Evolutionary conservation across 805 yeast genomes (phyloP), one percentile per base, ranked within the genome.

Genomic region (Candida sithepensis): DNA sequence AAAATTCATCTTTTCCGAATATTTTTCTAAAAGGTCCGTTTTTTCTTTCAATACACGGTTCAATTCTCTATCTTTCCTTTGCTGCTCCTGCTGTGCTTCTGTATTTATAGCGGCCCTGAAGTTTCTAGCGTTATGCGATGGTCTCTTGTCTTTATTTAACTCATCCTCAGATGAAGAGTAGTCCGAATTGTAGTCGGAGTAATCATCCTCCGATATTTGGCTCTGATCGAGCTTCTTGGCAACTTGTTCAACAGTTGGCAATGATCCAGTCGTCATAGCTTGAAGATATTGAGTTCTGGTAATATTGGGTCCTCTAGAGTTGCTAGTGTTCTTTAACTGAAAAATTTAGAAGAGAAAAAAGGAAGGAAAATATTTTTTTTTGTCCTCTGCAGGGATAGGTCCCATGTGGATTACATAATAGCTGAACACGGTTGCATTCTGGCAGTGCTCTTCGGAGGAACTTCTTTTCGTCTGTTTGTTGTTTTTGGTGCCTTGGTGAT

Each of bases 1-100:
- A 1, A 82, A 73, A 53, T 82, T 83, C 61, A 85, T 85, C 51
- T 75, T 80, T 45, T 79, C 77, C 0, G 84, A 78, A 63, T 81
- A 83, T 56, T 78, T 81, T n/a, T 77, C 80, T 19, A 82, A 69
- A 33, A 86, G 76, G 40, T 70, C 71, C 2, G 74, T 72, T 46
- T 77, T 75, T 43, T 73, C 74, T 38, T 55, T 51, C 28, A 56
- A 47, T n/a, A 48, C 55, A 2, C 51, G 53, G 16, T 47, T 42
- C 10, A 30, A 24, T 14, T 21, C 33, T 8, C 33, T 24, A 7
- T 21, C 44, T 19, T 30, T 24, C 12, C 19, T 23, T 18, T 32
- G 42, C 19, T 44, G 39, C 23, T 44, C 23, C 28, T 43, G 41
- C 22, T 43, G 45, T n/a, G 37, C 36, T 10, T n/a, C 26, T 10